A percentile compares a stretch with the other conserved stretches of the same genome.
Conservation (phyloP, 1,284 basidiomycete species). For the Wolfiporia cocos region DNA sequence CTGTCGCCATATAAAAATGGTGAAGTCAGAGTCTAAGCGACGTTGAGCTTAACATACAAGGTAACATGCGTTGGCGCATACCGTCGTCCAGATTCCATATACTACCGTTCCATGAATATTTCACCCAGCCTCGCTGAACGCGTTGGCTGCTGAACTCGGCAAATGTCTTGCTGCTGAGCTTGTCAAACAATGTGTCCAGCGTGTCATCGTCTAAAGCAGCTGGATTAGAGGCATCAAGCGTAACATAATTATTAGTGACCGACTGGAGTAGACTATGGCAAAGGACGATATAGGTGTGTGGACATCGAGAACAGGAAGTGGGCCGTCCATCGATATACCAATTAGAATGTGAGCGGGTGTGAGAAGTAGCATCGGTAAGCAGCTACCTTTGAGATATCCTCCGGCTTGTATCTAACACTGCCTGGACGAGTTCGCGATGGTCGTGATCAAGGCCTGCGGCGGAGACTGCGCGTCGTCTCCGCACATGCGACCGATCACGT, state of each 20-base stretch:
- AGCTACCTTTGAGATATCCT: not conserved
- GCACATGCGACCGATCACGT: too few species aligned
- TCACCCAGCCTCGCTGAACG: conserved; percentile 72
- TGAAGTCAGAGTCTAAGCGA: conserved; percentile 65
- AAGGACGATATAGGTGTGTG: conserved; percentile 73
- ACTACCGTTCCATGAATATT: conserved; percentile 69
- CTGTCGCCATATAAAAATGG: conserved; percentile 70
- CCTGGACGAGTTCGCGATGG: too few species aligned
- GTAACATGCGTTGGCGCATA: conserved; percentile 23
- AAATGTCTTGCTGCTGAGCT: conserved; percentile 57
- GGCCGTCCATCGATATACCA: conserved; percentile 15
- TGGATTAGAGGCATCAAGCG: not conserved
- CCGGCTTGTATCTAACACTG: too few species aligned
- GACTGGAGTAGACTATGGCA: conserved; percentile 66
- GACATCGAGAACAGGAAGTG: conserved; percentile 50
- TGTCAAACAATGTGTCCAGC: conserved; percentile 55
- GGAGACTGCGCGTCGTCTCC: too few species aligned
- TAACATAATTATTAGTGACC: conserved; percentile 5
- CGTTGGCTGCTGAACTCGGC: conserved; percentile 49
- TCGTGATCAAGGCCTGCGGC: too few species aligned
- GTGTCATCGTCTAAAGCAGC: conserved; percentile 55
- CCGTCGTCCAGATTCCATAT: conserved; percentile 81
- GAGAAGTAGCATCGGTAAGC: conserved; percentile 9
- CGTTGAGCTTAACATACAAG: not conserved
- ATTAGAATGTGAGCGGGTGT: not conserved